A percentile compares a stretch with the other conserved stretches of the same genome.
phyloP scores from a whole-genome alignment of 768 basidiomycete species.

The Hygrophorus russula region DNA sequence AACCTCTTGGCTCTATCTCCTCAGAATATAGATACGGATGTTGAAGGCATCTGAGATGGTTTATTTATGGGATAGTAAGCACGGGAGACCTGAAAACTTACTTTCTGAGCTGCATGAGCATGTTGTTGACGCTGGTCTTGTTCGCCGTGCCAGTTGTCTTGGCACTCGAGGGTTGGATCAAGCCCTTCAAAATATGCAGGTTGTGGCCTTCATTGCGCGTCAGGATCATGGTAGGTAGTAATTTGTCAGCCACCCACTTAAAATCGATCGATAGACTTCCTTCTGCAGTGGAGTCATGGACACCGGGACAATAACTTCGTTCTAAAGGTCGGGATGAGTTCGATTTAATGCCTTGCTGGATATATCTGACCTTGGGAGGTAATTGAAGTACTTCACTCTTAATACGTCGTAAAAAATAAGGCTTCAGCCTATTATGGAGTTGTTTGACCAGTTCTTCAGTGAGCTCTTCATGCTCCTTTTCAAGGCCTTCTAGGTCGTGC shows the following conservation, averaged over 20 bases:
- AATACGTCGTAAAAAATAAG: conserved; percentile 87
- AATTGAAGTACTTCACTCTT: conserved; percentile 89
- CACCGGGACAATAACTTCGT: conserved; percentile 86
- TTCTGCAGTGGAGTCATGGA: conserved; percentile 82
- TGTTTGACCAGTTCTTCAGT: conserved; percentile 72
- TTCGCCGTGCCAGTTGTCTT: conserved; percentile 19
- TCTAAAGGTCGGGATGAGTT: conserved; percentile 31
- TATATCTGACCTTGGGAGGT: conserved; percentile 66
- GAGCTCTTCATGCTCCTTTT: conserved; percentile 65
- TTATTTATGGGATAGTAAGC: conserved; percentile 1
- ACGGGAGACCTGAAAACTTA: conserved; percentile 21
- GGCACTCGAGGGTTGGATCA: conserved; percentile 33
- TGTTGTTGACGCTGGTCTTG: conserved; percentile 63
- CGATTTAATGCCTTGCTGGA: neutral
- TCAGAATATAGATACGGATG: conserved; percentile 82
- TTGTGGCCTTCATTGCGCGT: conserved; percentile 45
- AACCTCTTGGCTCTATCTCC: conserved; percentile 63
- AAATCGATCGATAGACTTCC: conserved; percentile 76
- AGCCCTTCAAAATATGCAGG: conserved; percentile 47
- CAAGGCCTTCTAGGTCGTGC: conserved; percentile 64
- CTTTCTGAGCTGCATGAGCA: conserved; percentile 86
- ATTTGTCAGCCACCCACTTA: conserved; percentile 38
- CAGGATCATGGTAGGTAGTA: conserved; percentile 1
- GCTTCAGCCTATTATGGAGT: conserved; percentile 67
- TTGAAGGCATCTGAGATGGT: conserved; percentile 58